Evolutionary conservation across 2,329 filamentous ascomycete genomes (phyloP).

Genomic region (Lomentospora prolificans): DNA sequence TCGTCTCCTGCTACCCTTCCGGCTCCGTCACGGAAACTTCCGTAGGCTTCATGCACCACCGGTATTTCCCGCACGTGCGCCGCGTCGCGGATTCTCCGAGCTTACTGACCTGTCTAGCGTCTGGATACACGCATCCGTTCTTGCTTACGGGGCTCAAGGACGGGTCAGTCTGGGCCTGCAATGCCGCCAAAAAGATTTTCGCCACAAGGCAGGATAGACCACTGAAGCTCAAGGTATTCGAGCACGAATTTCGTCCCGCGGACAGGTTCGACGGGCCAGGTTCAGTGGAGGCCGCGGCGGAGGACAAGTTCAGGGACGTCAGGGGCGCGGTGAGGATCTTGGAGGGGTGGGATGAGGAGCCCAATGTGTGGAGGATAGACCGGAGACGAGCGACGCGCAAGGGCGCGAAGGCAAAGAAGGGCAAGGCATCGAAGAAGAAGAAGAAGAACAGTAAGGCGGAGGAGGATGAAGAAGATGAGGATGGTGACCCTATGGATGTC

Average conservation of each 20-base stretch:
- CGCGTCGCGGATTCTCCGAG: constrained; percentile 41
- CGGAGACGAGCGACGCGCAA: constrained; percentile 20
- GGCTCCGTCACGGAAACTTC: constrained; percentile 42
- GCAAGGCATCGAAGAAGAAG: constrained; percentile 25
- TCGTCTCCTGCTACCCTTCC: constrained; percentile 41
- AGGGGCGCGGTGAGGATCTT: constrained; percentile 41
- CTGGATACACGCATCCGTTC: constrained; percentile 42
- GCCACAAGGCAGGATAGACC: constrained; percentile 26
- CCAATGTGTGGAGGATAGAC: constrained; percentile 22
- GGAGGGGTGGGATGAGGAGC: constrained; percentile 40
- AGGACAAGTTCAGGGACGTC: neutral
- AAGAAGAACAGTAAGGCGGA: constrained; percentile 20
- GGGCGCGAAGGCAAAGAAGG: constrained; percentile 24
- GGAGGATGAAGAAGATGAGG: constrained; percentile 24
- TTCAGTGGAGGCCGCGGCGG: neutral
- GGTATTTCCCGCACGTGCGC: constrained; percentile 42
- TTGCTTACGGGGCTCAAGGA: constrained; percentile 43
- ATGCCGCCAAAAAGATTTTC: constrained; percentile 33
- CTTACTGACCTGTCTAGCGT: constrained; percentile 38
- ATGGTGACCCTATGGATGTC: constrained; percentile 11
- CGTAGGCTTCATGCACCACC: constrained; percentile 41
- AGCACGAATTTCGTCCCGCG: constrained; percentile 41
- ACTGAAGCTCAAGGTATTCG: constrained; percentile 36
- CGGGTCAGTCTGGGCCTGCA: constrained; percentile 41
- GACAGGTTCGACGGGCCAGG: constrained; percentile 14